phyloP scores from a whole-genome alignment of 192 early-diverging fungal genomes.

The Linderina pennispora region DNA sequence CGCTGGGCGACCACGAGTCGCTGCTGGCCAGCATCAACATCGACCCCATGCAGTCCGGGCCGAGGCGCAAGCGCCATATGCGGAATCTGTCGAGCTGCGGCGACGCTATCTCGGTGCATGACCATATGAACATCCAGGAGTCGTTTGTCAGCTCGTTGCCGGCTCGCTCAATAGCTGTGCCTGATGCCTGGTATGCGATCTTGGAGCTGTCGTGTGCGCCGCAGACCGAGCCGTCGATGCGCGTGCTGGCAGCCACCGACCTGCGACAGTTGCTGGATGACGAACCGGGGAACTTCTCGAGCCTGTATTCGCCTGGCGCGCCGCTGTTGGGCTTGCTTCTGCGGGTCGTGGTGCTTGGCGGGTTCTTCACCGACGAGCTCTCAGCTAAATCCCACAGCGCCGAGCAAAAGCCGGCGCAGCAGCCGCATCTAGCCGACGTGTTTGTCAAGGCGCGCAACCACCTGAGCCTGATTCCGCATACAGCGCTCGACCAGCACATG shows the following conservation, averaged over 20 bases:
- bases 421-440: constrained; percentile 3
- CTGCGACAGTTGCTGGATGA: constrained; percentile 15
- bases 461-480: constrained; percentile 33
- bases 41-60: no score
- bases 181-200: constrained; percentile 13
- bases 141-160: constrained; percentile 27
- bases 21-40: constrained; percentile 35
- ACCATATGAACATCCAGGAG: not conserved
- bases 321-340: constrained; percentile 14
- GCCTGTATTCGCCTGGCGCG: not conserved
- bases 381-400: not conserved
- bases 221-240: constrained; percentile 14
- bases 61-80: constrained; percentile 14
- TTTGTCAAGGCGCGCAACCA: constrained; percentile 11
- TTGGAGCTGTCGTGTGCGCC: constrained; percentile 23
- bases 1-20: constrained; percentile 23
- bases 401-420: not conserved
- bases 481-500: constrained; percentile 22
- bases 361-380: constrained; percentile 7
- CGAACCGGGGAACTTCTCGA: constrained; percentile 27
- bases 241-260: constrained; percentile 11
- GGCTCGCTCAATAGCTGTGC: constrained; percentile 13
- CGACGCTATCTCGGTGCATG: not conserved
- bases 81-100: constrained; percentile 32
- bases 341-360: constrained; percentile 9